phyloP scores from a whole-genome alignment of 169 alveolate genomes.

The Theileria parva region DNA sequence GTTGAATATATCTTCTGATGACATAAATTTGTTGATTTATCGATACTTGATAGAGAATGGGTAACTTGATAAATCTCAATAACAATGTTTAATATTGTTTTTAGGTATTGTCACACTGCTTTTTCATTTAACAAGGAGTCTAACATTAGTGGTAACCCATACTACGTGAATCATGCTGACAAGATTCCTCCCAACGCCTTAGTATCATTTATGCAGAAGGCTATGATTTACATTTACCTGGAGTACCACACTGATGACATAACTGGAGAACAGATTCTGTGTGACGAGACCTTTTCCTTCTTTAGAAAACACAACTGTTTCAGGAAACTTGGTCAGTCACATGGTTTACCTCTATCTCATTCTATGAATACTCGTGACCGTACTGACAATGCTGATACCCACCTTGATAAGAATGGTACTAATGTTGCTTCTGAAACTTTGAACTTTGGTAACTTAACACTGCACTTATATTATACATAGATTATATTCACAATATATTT shows the following conservation, averaged over 20 bases:
- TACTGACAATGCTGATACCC: background rate
- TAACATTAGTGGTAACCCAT: slow-evolving; percentile 77
- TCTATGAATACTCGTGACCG: slow-evolving; percentile 3
- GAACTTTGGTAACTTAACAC: background rate
- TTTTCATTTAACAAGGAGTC: slow-evolving; percentile 83
- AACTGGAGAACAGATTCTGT: slow-evolving; percentile 72
- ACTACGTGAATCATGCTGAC: slow-evolving; percentile 81
- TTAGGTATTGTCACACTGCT: slow-evolving; percentile 79
- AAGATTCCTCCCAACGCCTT: slow-evolving; percentile 85
- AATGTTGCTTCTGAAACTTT: background rate
- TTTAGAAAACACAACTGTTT: slow-evolving; percentile 84
- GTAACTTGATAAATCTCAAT: slow-evolving; percentile 26
- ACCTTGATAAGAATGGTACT: background rate
- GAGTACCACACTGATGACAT: slow-evolving; percentile 86
- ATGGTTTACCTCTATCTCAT: slow-evolving; percentile 40
- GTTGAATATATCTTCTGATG: slow-evolving; percentile 85
- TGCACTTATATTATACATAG: no score
- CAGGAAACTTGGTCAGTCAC: slow-evolving; percentile 50
- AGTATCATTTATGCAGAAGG: slow-evolving; percentile 85
- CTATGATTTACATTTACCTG: slow-evolving; percentile 81
- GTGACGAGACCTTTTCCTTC: slow-evolving; percentile 85
- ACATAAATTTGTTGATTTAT: slow-evolving; percentile 82
- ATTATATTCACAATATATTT: background rate
- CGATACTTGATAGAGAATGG: slow-evolving; percentile 87
- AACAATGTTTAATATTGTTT: background rate